A percentile compares a stretch with the other conserved stretches of the same genome.
phyloP scores from a whole-genome alignment of 306 rosid genomes.

The Vicia villosa region DNA sequence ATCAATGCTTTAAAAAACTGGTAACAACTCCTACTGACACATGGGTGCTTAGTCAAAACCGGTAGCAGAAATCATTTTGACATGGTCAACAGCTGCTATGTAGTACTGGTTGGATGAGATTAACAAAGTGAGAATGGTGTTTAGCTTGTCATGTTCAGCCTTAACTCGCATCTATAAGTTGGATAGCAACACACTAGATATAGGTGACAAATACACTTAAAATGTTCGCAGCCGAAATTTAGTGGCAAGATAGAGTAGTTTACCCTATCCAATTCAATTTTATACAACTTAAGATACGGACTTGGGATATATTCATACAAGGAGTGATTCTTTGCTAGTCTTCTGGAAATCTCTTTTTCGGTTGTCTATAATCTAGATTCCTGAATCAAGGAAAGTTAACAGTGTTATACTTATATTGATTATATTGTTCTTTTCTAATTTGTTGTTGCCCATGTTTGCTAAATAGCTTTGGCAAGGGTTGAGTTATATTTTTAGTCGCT shows the following conservation, averaged over 20 bases:
- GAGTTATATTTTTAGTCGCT: not conserved
- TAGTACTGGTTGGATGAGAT: not conserved
- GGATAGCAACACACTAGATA: not conserved
- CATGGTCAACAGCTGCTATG: not conserved
- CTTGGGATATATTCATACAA: not conserved
- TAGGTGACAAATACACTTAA: not conserved
- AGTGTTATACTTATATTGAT: not conserved
- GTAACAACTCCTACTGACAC: not conserved
- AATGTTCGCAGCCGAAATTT: not conserved
- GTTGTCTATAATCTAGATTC: constrained; percentile 7
- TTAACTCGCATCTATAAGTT: not conserved
- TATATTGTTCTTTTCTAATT: not conserved
- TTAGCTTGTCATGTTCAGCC: constrained; percentile 18
- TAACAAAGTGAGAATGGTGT: not conserved
- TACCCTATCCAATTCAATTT: not conserved
- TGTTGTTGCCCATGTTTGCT: not conserved
- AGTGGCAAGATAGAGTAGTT: not conserved
- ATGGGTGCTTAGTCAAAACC: not conserved
- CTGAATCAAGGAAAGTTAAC: not conserved
- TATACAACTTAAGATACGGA: not conserved
- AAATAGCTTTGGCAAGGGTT: not conserved
- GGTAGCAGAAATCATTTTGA: not conserved
- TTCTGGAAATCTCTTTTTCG: constrained; percentile 5
- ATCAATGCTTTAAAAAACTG: not conserved
- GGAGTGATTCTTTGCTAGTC: constrained; percentile 1